Evolutionary conservation across 495 filamentous ascomycete genomes (phyloP).

Genomic region (Trichoderma virens): DNA sequence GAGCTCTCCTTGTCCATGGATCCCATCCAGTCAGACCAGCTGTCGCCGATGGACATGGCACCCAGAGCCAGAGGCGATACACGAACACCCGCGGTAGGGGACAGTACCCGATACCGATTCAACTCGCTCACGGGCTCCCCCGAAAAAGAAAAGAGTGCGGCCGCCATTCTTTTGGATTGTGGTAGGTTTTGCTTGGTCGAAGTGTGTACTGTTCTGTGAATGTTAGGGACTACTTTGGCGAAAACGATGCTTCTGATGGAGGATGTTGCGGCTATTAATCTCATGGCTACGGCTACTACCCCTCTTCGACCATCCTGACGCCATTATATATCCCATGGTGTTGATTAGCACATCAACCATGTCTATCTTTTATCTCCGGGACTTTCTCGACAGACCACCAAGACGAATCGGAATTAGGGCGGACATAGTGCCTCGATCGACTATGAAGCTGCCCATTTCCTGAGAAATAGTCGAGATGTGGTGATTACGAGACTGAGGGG

Average conservation of each 20-base stretch:
- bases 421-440: not conserved
- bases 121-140: constrained; percentile 45
- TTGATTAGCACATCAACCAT: not conserved
- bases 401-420: not conserved
- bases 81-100: constrained; percentile 49
- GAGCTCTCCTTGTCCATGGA: constrained; percentile 17
- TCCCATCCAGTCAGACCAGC: constrained; percentile 27
- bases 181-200: not conserved
- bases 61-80: constrained; percentile 55
- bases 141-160: constrained; percentile 20
- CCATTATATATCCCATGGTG: not conserved
- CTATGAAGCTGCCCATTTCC: not conserved
- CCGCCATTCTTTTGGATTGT: not conserved
- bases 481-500: too few species aligned
- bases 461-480: too few species aligned
- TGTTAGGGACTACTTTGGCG: not conserved
- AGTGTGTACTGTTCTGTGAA: not conserved
- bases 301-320: not conserved
- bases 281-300: not conserved
- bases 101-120: constrained; percentile 50
- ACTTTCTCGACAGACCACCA: not conserved
- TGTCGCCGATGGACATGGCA: constrained; percentile 54
- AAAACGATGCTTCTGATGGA: not conserved
- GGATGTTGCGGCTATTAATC: not conserved
- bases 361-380: not conserved